Conservation (phyloP, 306 rosid genomes). For the Acacia melanoxylon region DNA sequence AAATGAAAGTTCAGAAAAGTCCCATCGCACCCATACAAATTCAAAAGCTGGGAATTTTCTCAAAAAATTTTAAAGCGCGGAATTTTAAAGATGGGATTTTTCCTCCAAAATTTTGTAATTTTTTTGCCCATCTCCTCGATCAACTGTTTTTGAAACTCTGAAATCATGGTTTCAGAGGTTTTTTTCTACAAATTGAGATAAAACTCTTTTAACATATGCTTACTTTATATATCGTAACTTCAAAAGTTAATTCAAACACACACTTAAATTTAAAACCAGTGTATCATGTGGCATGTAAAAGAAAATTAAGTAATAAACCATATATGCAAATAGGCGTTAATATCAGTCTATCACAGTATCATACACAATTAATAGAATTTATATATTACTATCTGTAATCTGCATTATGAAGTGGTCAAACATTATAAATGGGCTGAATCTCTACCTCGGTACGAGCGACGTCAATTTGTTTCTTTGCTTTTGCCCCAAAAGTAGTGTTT, state of each 20-base stretch:
- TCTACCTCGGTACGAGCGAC: conserved; percentile 67
- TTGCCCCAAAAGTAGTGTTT: neutral
- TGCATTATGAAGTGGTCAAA: conserved; percentile 54
- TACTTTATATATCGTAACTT: too few species aligned
- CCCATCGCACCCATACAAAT: conserved; percentile 29
- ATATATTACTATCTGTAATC: neutral
- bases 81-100: conserved; percentile 18
- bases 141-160: neutral
- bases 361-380: neutral
- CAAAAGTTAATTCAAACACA: too few species aligned
- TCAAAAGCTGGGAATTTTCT: conserved; percentile 40
- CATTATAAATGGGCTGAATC: conserved; percentile 16
- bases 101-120: conserved; percentile 1
- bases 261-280: neutral
- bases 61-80: conserved; percentile 31
- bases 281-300: neutral
- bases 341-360: neutral
- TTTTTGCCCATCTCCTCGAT: conserved; percentile 9
- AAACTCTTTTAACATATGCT: too few species aligned
- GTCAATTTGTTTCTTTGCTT: conserved; percentile 47
- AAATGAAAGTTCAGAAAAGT: conserved; percentile 46
- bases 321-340: neutral
- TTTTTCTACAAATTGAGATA: too few species aligned
- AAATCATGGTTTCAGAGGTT: too few species aligned
- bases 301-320: neutral